Conservation (phyloP, 129 eudicot genomes). For the Lonicera japonica region DNA sequence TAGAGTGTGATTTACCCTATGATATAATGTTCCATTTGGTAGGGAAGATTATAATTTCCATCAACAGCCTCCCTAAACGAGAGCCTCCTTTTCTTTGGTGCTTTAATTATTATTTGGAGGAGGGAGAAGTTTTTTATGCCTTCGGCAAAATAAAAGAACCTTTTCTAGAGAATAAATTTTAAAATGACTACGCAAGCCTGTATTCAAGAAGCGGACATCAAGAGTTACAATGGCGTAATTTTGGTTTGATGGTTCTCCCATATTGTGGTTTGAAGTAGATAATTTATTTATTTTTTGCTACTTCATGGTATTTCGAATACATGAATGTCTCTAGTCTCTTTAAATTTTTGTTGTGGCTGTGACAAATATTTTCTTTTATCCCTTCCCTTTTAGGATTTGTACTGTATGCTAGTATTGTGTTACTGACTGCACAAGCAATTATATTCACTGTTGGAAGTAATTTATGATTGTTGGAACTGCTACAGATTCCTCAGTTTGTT, state of each 20-base stretch:
- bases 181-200: too few species aligned
- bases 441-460: neutral
- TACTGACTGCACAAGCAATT: neutral
- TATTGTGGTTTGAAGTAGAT: neutral
- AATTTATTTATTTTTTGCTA: neutral
- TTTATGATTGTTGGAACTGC: neutral
- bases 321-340: neutral
- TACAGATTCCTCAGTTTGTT: conserved; percentile 97
- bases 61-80: too few species aligned
- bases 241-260: neutral
- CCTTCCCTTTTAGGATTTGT: neutral
- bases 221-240: neutral
- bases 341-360: neutral
- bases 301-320: neutral
- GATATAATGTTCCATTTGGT: too few species aligned
- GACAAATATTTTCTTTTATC: too few species aligned
- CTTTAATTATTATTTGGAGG: too few species aligned
- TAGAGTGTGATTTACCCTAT: too few species aligned
- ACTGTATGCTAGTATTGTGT: neutral
- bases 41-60: too few species aligned
- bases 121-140: too few species aligned
- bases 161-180: too few species aligned
- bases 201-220: too few species aligned
- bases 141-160: too few species aligned
- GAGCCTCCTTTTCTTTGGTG: too few species aligned